Conservation (phyloP, 352 stramenopile genomes). For the Saprolegnia parasitica region DNA sequence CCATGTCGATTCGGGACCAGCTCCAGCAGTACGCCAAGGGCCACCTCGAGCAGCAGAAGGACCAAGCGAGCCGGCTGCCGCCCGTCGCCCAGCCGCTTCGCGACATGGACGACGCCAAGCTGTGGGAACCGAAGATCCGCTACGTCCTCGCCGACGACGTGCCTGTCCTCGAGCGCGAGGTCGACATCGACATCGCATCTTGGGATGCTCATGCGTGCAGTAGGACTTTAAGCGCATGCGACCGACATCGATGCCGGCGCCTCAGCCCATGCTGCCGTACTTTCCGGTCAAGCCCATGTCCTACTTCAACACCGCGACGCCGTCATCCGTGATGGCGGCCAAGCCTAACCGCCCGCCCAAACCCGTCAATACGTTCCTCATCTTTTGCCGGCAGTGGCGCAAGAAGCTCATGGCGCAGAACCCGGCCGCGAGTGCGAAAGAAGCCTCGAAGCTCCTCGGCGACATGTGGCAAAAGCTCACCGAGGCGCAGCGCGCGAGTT, state of each 20-base stretch:
- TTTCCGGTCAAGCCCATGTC: constrained; percentile 8
- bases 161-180: constrained; percentile 55
- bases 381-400: constrained; percentile 75
- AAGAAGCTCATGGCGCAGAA: constrained; percentile 80
- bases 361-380: constrained; percentile 80
- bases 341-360: constrained; percentile 73
- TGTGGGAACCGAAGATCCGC: constrained; percentile 65
- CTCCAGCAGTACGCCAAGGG: constrained; percentile 69
- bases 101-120: constrained; percentile 52
- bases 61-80: constrained; percentile 53
- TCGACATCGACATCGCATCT: not conserved
- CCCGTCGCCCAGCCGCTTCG: constrained; percentile 53
- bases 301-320: constrained; percentile 48
- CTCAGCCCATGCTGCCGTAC: constrained; percentile 23
- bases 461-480: constrained; percentile 84
- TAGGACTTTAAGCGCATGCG: constrained; percentile 77
- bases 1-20: constrained; percentile 73
- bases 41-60: constrained; percentile 63
- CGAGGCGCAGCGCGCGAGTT: constrained; percentile 61
- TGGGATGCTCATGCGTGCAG: not conserved
- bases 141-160: constrained; percentile 75
- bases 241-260: constrained; percentile 27
- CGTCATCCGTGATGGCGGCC: constrained; percentile 30
- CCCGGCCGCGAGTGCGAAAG: constrained; percentile 65
- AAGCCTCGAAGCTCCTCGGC: constrained; percentile 74